Percentiles rank a stretch among this genome's conserved stretches.
These are phyloP conservation scores for Suillus discolor DNA, from an alignment of 768 basidiomycete genomes.

Conservation along the genomic window DNA sequence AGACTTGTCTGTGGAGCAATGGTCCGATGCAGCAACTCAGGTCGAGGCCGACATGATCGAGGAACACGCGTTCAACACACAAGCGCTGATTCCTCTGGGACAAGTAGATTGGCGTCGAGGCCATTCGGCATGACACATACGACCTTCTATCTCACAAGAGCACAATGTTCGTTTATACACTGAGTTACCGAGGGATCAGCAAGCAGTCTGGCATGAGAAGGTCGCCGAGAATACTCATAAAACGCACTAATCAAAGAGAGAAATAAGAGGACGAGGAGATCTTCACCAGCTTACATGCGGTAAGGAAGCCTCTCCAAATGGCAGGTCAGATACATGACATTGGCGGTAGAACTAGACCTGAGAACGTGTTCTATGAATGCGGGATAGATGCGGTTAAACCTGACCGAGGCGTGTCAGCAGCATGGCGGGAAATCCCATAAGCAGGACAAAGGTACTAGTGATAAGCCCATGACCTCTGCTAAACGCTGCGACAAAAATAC, in stretches of 20 bases:
- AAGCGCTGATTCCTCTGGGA: constrained; percentile 48
- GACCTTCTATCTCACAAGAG: constrained; percentile 27
- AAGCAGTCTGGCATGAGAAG: constrained; percentile 28
- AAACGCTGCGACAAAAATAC: constrained; percentile 12
- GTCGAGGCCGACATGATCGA: constrained; percentile 67
- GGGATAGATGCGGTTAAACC: constrained; percentile 53
- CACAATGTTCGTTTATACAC: constrained; percentile 17
- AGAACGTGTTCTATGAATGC: constrained; percentile 69
- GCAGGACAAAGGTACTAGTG: constrained; percentile 56
- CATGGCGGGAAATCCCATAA: constrained; percentile 59
- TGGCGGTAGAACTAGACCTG: constrained; percentile 50
- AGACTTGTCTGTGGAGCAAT: constrained; percentile 73
- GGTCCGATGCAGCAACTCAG: constrained; percentile 57
- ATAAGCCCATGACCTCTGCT: constrained; percentile 41
- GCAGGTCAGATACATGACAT: constrained; percentile 54
- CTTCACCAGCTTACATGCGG: constrained; percentile 31
- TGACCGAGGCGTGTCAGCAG: constrained; percentile 60
- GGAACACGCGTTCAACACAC: constrained; percentile 62
- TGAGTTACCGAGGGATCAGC: constrained; percentile 30
- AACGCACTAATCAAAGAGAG: constrained; percentile 34
- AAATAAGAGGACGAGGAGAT: constrained; percentile 29
- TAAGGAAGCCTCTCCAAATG: constrained; percentile 54
- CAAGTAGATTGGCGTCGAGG: constrained; percentile 35
- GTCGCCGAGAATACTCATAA: constrained; percentile 25
- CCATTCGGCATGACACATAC: constrained; percentile 31